phyloP scores from a whole-genome alignment of 805 yeast genomes.

The Yarrowia sp. region DNA sequence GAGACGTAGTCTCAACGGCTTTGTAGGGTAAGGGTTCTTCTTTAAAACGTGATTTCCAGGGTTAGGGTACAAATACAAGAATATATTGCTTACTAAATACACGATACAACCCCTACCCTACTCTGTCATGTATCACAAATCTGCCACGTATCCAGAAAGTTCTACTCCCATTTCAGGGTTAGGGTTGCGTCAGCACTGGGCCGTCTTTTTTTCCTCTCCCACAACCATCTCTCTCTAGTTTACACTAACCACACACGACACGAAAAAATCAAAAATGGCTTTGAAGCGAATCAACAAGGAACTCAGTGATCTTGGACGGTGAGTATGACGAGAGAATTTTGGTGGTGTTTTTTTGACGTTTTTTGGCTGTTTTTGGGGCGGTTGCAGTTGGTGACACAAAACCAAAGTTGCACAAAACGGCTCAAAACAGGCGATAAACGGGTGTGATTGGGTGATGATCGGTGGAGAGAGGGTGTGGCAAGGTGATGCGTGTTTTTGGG shows the following conservation, averaged over 20 bases:
- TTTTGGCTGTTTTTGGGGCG: not conserved
- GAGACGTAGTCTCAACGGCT: not conserved
- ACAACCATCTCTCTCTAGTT: slow-evolving; percentile 21
- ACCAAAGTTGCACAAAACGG: not conserved
- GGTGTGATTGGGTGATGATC: no score
- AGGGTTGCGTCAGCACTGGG: not conserved
- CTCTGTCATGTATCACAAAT: not conserved
- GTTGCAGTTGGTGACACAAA: not conserved
- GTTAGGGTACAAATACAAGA: not conserved
- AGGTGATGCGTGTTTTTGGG: no score
- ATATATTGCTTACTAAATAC: not conserved
- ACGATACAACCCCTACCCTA: no score
- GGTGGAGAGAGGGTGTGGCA: no score
- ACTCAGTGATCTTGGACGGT: slow-evolving; percentile 91
- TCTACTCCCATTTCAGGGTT: slow-evolving; percentile 21
- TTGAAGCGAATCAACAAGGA: slow-evolving; percentile 94
- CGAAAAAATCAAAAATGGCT: slow-evolving; percentile 55
- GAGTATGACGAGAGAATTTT: slow-evolving; percentile 42
- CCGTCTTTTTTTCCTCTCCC: slow-evolving; percentile 8
- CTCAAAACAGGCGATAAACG: not conserved
- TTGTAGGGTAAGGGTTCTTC: not conserved
- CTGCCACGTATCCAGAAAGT: slow-evolving; percentile 26
- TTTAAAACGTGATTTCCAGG: not conserved
- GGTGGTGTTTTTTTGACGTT: not conserved
- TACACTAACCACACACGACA: slow-evolving; percentile 26